These are phyloP conservation scores for Angomonas ambiguus DNA, from an alignment of 208 protist species.

Conservation along the genomic window DNA sequence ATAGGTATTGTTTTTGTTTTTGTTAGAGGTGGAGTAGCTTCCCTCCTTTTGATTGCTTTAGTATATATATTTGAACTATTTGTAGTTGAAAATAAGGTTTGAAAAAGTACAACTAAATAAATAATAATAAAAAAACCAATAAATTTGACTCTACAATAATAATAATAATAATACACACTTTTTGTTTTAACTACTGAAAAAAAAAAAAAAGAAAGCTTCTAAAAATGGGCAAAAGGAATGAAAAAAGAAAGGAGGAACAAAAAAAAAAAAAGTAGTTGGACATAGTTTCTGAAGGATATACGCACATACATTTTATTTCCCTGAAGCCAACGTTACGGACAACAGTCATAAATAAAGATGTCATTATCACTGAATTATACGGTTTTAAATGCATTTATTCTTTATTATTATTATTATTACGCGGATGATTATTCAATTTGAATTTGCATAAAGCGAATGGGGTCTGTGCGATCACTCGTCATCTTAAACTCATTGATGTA, in stretches of 20 bases:
- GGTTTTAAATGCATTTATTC: not conserved
- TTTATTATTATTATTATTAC: not conserved
- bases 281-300: no score
- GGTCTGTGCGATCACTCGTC: conserved; percentile 59
- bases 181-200: not conserved
- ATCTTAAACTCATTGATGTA: conserved; percentile 82
- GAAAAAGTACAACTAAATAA: conserved; percentile 2
- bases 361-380: not conserved
- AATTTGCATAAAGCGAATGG: conserved; percentile 86
- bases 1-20: not conserved
- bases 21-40: not conserved
- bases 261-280: not conserved
- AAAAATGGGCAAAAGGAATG: not conserved
- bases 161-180: not conserved
- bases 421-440: conserved; percentile 35
- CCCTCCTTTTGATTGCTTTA: not conserved
- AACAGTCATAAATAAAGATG: conserved; percentile 5
- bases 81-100: not conserved
- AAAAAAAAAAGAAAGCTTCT: not conserved
- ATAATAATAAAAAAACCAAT: not conserved
- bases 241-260: not conserved
- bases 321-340: no score
- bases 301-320: no score
- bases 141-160: not conserved
- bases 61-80: not conserved